Conservation (phyloP, 2,329 filamentous ascomycete genomes). For the Diaporthe amygdali region DNA sequence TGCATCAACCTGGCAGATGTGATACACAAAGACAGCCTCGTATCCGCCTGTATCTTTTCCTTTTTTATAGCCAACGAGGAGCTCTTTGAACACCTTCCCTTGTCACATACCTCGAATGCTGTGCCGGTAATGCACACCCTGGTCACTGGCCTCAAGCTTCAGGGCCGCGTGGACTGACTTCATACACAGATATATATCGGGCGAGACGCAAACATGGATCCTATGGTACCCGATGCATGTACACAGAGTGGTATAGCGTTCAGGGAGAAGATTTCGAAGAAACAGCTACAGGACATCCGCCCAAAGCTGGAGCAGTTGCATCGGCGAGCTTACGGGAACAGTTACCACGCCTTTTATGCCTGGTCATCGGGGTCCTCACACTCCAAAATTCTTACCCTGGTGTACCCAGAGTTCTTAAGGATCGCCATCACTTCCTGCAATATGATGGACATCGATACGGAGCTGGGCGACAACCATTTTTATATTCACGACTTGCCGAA, state of each 20-base stretch:
- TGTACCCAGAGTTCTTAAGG: constrained; percentile 31
- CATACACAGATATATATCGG: constrained; percentile 30
- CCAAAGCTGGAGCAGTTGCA: constrained; percentile 24
- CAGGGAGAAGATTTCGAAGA: constrained; percentile 24
- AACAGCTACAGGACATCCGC: constrained; percentile 27
- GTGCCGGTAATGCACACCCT: constrained; percentile 25
- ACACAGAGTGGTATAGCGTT: constrained; percentile 20
- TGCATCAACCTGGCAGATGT: constrained; percentile 31
- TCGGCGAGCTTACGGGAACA: constrained; percentile 28
- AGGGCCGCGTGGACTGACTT: background rate
- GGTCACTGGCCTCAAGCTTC: background rate
- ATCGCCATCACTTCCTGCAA: constrained; percentile 34
- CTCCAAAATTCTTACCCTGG: constrained; percentile 31
- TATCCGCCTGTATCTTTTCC: constrained; percentile 32
- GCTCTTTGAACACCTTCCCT: constrained; percentile 27
- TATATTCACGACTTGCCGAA: constrained; percentile 34
- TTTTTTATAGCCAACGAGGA: constrained; percentile 32
- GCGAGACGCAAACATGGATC: constrained; percentile 29
- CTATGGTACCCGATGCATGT: constrained; percentile 19
- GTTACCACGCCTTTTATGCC: constrained; percentile 31
- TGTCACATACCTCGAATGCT: constrained; percentile 24
- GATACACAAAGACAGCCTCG: constrained; percentile 29
- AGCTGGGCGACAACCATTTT: constrained; percentile 33
- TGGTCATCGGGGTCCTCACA: constrained; percentile 30
- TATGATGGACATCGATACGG: constrained; percentile 33